Evolutionary conservation across 441 rosid genomes (phyloP).

Genomic region (Theobroma grandiflorum): DNA sequence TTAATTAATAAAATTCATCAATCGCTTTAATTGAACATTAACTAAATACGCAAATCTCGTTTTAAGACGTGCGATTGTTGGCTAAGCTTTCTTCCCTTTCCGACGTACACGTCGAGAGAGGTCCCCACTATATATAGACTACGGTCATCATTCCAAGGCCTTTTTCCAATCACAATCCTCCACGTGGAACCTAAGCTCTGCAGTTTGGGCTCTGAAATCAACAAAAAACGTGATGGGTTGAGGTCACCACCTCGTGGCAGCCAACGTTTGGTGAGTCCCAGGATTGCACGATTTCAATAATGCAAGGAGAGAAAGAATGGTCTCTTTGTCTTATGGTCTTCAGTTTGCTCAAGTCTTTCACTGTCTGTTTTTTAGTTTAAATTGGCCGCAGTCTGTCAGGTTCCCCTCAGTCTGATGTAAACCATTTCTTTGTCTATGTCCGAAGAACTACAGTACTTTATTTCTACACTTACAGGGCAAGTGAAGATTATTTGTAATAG

Average conservation of each 20-base stretch:
- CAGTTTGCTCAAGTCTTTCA: neutral
- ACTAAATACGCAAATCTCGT: too few relatives aligned
- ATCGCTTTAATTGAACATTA: too few relatives aligned
- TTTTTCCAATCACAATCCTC: neutral
- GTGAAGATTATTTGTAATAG: neutral
- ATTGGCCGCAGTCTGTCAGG: neutral
- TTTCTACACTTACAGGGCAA: neutral
- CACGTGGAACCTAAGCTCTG: neutral
- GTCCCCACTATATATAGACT: neutral
- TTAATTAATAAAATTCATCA: too few relatives aligned
- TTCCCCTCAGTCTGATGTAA: neutral
- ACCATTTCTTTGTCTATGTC: neutral
- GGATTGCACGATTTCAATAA: slow-evolving; percentile 5
- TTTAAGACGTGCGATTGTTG: too few relatives aligned
- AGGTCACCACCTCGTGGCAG: neutral
- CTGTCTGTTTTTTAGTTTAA: neutral
- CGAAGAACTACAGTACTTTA: neutral
- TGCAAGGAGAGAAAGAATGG: slow-evolving; percentile 8
- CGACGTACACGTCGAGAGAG: neutral
- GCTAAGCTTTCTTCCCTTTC: neutral
- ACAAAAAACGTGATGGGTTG: too few relatives aligned
- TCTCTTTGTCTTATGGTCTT: slow-evolving; percentile 25
- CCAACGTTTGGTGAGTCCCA: neutral
- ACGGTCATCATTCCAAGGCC: neutral
- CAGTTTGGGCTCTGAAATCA: neutral